Evolutionary conservation across 306 rosid species (phyloP).

Genomic region (Alnus rubra): DNA sequence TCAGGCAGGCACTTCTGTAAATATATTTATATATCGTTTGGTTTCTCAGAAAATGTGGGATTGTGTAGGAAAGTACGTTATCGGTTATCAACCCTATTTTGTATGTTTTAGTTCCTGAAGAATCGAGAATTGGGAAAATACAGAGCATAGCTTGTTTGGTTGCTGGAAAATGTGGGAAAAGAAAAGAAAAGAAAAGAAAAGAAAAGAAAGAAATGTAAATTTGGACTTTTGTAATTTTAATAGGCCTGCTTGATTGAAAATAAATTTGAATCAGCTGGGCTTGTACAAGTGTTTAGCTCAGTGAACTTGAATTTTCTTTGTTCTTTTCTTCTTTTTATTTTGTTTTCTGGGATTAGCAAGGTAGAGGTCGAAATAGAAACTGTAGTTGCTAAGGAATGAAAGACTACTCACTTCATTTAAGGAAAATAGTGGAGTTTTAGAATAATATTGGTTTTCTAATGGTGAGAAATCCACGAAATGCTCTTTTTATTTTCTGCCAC

Average conservation of each 20-base stretch:
- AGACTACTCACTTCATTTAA: neutral
- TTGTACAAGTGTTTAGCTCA: neutral
- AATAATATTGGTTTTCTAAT: neutral
- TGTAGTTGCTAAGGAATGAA: neutral
- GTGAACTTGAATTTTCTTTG: neutral
- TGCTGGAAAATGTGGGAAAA: constrained; percentile 13
- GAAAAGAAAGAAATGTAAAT: neutral
- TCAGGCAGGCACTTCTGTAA: constrained; percentile 45
- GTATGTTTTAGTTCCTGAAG: neutral
- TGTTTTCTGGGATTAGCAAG: neutral
- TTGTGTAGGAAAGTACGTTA: neutral
- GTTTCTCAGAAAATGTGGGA: neutral
- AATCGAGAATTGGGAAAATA: neutral
- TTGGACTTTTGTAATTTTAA: neutral
- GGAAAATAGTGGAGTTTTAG: neutral
- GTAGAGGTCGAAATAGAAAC: neutral
- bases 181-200: too few relatives aligned
- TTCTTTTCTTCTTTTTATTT: neutral
- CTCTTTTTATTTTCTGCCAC: neutral
- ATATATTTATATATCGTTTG: neutral
- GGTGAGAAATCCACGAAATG: neutral
- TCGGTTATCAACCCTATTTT: neutral
- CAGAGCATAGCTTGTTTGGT: constrained; percentile 2
- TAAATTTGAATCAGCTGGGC: neutral
- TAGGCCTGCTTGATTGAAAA: neutral